Percentiles rank a stretch among this genome's conserved stretches.
Conservation (phyloP, 345 rosid species). For the Alliaria petiolata region DNA sequence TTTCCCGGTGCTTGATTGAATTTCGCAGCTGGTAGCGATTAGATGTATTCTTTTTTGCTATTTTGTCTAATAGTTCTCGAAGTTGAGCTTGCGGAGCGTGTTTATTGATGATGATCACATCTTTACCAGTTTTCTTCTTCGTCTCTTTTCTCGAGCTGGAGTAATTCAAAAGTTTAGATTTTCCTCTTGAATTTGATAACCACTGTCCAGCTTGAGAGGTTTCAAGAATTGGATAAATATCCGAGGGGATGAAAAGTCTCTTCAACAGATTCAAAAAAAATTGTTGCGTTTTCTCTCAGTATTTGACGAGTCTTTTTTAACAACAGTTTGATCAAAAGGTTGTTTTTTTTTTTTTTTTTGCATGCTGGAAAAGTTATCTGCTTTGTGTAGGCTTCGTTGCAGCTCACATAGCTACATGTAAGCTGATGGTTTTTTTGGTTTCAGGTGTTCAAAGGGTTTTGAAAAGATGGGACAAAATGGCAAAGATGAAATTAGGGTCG, state of each 20-base stretch:
- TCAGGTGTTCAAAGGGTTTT: slow-evolving; percentile 7
- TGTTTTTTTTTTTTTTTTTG: not conserved
- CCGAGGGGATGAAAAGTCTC: not conserved
- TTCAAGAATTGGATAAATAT: not conserved
- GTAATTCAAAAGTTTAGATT: not conserved
- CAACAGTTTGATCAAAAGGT: not conserved
- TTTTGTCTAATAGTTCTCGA: not conserved
- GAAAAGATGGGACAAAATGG: slow-evolving; percentile 43
- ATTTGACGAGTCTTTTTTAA: not conserved
- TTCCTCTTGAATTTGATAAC: not conserved
- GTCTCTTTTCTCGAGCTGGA: not conserved
- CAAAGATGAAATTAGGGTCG: slow-evolving; percentile 26
- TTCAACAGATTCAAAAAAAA: not conserved
- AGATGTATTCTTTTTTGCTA: not conserved
- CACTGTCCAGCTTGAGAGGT: not conserved
- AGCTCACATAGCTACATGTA: not conserved
- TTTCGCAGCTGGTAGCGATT: not conserved
- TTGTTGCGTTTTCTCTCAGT: not conserved
- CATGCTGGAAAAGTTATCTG: not conserved
- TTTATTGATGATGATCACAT: slow-evolving; percentile 25
- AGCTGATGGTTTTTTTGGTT: not conserved
- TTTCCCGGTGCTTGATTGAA: not conserved
- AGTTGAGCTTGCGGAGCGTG: slow-evolving; percentile 5
- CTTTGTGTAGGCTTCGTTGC: not conserved
- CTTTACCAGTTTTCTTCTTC: not conserved